phyloP scores from a whole-genome alignment of 768 basidiomycete genomes.

The Agaricus sinodeliciosus region DNA sequence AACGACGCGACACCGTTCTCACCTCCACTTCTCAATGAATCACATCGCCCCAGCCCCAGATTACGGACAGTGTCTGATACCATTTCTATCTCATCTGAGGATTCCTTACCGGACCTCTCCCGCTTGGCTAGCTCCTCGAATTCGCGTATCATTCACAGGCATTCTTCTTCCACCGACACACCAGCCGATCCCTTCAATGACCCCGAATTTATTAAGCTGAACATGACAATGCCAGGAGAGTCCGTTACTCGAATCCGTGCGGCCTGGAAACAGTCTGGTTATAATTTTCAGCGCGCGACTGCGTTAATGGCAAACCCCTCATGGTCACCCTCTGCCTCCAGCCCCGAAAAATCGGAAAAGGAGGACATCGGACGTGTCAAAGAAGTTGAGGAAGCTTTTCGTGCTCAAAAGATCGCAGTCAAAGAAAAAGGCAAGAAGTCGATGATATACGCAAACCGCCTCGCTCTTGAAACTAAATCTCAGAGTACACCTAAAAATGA shows the following conservation, averaged over 20 bases:
- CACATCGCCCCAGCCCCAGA: slow-evolving; percentile 6
- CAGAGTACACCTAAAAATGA: slow-evolving; percentile 13
- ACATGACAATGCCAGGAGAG: slow-evolving; percentile 52
- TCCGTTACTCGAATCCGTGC: slow-evolving; percentile 40
- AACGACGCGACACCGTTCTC: slow-evolving; percentile 32
- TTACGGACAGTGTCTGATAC: slow-evolving; percentile 6
- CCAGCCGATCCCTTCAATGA: slow-evolving; percentile 27
- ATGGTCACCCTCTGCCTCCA: slow-evolving; percentile 39
- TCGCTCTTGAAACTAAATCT: slow-evolving; percentile 37
- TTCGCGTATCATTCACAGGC: slow-evolving; percentile 50
- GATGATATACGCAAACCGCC: slow-evolving; percentile 72
- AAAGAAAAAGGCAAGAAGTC: slow-evolving; percentile 78
- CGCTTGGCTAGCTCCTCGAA: slow-evolving; percentile 37
- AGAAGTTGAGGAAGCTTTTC: slow-evolving; percentile 68
- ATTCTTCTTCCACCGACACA: slow-evolving; percentile 22
- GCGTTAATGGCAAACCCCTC: slow-evolving; percentile 47
- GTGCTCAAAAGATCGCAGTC: slow-evolving; percentile 55
- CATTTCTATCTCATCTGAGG: slow-evolving; percentile 61
- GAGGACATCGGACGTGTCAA: slow-evolving; percentile 55
- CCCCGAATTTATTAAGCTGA: slow-evolving; percentile 49
- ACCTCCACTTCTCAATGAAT: slow-evolving; percentile 35
- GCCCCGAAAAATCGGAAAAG: slow-evolving; percentile 20
- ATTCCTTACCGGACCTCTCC: slow-evolving; percentile 49
- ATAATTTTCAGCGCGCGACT: slow-evolving; percentile 56
- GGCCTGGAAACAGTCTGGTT: slow-evolving; percentile 62